Conservation (phyloP, 2,329 filamentous ascomycete species). For the Salinomyces thailandicus region DNA sequence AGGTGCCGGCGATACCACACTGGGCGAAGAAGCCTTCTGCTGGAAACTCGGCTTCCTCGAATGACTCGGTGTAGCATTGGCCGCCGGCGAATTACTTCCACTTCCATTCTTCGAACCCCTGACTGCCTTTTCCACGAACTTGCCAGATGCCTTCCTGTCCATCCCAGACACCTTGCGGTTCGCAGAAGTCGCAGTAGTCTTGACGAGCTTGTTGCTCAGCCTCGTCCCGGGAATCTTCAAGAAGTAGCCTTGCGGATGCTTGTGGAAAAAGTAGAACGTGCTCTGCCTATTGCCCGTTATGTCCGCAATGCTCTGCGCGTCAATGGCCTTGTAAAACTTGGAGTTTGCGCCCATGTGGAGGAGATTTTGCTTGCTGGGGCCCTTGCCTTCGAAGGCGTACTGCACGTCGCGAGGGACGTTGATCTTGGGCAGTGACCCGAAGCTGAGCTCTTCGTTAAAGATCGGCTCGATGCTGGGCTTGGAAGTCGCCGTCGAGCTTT, state of each 20-base stretch:
- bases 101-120: constrained; percentile 4
- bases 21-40: not conserved
- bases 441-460: constrained; percentile 36
- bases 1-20: not conserved
- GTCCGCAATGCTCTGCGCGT: constrained; percentile 3
- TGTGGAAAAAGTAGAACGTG: constrained; percentile 4
- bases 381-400: constrained; percentile 12
- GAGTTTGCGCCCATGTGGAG: constrained; percentile 9
- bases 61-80: constrained; percentile 3
- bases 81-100: constrained; percentile 3
- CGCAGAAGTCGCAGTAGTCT: constrained; percentile 1
- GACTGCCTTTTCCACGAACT: constrained; percentile 7
- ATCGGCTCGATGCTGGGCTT: constrained; percentile 33
- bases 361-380: constrained; percentile 12
- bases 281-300: not conserved
- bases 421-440: constrained; percentile 35
- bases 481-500: constrained; percentile 26
- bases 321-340: constrained; percentile 9
- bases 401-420: constrained; percentile 17
- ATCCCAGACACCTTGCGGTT: constrained; percentile 3
- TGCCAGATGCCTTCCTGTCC: constrained; percentile 11
- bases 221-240: constrained; percentile 20
- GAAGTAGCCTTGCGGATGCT: constrained; percentile 15
- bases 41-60: constrained; percentile 9
- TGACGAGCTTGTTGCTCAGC: constrained; percentile 10